Conservation (phyloP, 2,329 filamentous ascomycete species). For the Cryphonectria radicalis region DNA sequence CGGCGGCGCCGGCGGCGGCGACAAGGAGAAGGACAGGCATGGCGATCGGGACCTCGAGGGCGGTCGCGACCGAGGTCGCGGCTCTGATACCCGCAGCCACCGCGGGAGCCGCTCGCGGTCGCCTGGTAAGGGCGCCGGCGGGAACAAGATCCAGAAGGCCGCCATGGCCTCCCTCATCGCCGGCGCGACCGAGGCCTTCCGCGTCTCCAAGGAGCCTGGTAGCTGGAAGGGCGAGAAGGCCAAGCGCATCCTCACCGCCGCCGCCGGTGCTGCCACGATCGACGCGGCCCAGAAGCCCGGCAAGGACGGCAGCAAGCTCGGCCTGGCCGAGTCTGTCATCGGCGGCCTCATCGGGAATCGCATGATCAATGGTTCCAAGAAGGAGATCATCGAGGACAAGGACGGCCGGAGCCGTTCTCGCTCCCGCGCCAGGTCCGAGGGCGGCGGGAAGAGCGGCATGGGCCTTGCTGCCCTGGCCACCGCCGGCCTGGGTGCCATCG, state of each 20-base stretch:
- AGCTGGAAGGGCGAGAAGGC: constrained; percentile 91
- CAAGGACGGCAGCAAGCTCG: constrained; percentile 79
- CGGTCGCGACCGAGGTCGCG: constrained; percentile 35
- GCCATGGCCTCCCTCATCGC: constrained; percentile 90
- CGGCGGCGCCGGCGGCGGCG: constrained; percentile 50
- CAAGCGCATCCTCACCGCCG: constrained; percentile 87
- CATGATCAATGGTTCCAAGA: constrained; percentile 78
- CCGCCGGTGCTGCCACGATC: constrained; percentile 82
- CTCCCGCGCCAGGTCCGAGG: constrained; percentile 69
- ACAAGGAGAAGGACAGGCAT: constrained; percentile 37
- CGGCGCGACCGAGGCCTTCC: constrained; percentile 90
- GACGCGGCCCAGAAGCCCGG: constrained; percentile 74
- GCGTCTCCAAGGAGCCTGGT: constrained; percentile 84
- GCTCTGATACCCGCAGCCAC: constrained; percentile 53
- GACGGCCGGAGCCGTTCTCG: constrained; percentile 69
- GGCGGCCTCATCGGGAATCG: constrained; percentile 87
- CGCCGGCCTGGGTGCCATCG: constrained; percentile 63
- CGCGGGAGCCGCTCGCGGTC: constrained; percentile 57
- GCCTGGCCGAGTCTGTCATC: constrained; percentile 84
- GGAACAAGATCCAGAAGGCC: constrained; percentile 76
- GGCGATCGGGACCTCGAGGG: constrained; percentile 26
- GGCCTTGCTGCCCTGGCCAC: constrained; percentile 68
- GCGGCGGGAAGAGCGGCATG: constrained; percentile 50
- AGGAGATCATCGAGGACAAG: constrained; percentile 65
- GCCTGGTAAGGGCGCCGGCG: constrained; percentile 47